A percentile compares a stretch with the other conserved stretches of the same genome.
phyloP scores from a whole-genome alignment of 495 filamentous ascomycete species.

The Bryoglossum gracile region DNA sequence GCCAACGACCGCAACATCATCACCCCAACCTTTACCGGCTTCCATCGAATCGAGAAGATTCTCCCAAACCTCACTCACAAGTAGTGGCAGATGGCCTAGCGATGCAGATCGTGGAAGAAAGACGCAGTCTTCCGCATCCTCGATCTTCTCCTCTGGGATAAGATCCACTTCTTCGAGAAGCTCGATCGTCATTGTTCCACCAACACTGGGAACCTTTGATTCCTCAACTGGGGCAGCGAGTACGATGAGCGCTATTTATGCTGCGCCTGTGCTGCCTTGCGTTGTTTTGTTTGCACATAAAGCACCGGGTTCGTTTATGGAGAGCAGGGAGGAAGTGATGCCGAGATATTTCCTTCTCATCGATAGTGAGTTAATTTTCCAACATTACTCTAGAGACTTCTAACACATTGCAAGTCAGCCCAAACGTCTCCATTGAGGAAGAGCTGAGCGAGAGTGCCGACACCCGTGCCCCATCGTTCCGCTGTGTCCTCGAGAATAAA shows the following conservation, averaged over 20 bases:
- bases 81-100: neutral
- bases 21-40: neutral
- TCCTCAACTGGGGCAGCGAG: neutral
- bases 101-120: neutral
- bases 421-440: neutral
- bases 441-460: neutral
- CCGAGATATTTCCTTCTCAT: constrained; percentile 5
- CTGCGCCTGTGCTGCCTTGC: neutral
- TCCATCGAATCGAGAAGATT: neutral
- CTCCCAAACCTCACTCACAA: neutral
- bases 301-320: neutral
- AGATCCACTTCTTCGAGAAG: constrained; percentile 4
- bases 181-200: constrained; percentile 2
- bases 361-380: constrained; percentile 2
- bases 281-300: constrained; percentile 9
- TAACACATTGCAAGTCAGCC: constrained; percentile 3
- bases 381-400: neutral
- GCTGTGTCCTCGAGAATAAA: constrained; percentile 3
- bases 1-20: neutral
- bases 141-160: neutral
- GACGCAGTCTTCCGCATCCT: constrained; percentile 1
- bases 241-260: neutral
- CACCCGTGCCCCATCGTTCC: neutral
- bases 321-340: neutral
- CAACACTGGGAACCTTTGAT: neutral